Conservation (phyloP, 208 protist species). For the Crithidia mellificae region DNA sequence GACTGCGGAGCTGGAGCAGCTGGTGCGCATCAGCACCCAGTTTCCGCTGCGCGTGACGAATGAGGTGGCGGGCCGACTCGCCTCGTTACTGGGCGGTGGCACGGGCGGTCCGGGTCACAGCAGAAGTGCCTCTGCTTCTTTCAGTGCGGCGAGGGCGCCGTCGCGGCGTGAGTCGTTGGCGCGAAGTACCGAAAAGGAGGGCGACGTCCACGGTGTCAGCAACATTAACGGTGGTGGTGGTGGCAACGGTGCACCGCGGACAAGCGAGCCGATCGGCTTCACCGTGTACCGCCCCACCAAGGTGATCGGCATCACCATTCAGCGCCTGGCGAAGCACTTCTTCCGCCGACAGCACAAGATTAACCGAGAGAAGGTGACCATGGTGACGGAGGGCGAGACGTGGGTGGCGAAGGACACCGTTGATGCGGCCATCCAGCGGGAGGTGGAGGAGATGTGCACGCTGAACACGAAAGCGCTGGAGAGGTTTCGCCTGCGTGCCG, state of each 20-base stretch:
- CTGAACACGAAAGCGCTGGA: constrained; percentile 36
- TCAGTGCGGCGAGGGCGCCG: neutral
- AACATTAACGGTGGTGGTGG: neutral
- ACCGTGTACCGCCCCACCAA: constrained; percentile 31
- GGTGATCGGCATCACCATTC: constrained; percentile 47
- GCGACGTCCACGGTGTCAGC: no score
- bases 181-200: neutral
- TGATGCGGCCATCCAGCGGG: constrained; percentile 57
- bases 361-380: constrained; percentile 62
- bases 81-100: constrained; percentile 13
- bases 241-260: neutral
- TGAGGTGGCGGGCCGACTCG: constrained; percentile 27
- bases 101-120: neutral
- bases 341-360: constrained; percentile 56
- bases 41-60: constrained; percentile 30
- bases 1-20: constrained; percentile 37
- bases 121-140: neutral
- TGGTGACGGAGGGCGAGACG: constrained; percentile 70
- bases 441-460: constrained; percentile 67
- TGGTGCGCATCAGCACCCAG: constrained; percentile 35
- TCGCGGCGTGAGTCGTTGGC: neutral
- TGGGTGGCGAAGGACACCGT: constrained; percentile 63
- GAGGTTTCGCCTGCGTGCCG: constrained; percentile 35
- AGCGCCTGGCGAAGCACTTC: constrained; percentile 54
- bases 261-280: constrained; percentile 23